phyloP scores from a whole-genome alignment of 2,329 filamentous ascomycete genomes.

The Hypocrella siamensis region DNA sequence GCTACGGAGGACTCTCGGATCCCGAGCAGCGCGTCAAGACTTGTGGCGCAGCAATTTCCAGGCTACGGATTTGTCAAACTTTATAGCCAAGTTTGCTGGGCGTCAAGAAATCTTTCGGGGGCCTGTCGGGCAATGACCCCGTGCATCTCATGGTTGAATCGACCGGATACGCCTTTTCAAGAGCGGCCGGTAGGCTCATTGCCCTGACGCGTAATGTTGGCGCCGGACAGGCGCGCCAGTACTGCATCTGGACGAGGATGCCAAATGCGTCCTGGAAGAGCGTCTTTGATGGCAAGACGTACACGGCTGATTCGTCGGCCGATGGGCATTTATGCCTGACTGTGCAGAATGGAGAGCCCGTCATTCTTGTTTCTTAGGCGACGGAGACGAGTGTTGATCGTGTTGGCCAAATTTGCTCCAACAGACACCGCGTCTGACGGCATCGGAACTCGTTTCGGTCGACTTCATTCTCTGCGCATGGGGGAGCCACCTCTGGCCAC shows the following conservation, averaged over 20 bases:
- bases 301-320: conserved; percentile 21
- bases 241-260: conserved; percentile 25
- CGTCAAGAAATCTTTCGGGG: conserved; percentile 27
- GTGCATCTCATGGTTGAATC: conserved; percentile 23
- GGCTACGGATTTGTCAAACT: conserved; percentile 30
- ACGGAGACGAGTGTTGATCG: background rate
- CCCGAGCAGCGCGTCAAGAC: conserved; percentile 39
- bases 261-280: conserved; percentile 23
- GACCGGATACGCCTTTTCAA: conserved; percentile 28
- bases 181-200: conserved; percentile 25
- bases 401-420: too few relatives aligned
- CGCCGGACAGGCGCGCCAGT: conserved; percentile 16
- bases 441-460: too few relatives aligned
- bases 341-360: conserved; percentile 24
- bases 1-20: conserved; percentile 31
- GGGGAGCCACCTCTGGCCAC: too few relatives aligned
- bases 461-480: too few relatives aligned
- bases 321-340: conserved; percentile 24
- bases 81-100: conserved; percentile 23
- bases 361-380: conserved; percentile 12
- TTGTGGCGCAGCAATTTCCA: conserved; percentile 38
- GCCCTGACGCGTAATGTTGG: conserved; percentile 29
- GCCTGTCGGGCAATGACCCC: conserved; percentile 26
- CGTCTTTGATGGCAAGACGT: conserved; percentile 17
- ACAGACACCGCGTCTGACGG: too few relatives aligned